A percentile compares a stretch with the other conserved stretches of the same genome.
Evolutionary conservation across 352 stramenopile genomes (phyloP).

Genomic region (Phytophthora ramorum): DNA sequence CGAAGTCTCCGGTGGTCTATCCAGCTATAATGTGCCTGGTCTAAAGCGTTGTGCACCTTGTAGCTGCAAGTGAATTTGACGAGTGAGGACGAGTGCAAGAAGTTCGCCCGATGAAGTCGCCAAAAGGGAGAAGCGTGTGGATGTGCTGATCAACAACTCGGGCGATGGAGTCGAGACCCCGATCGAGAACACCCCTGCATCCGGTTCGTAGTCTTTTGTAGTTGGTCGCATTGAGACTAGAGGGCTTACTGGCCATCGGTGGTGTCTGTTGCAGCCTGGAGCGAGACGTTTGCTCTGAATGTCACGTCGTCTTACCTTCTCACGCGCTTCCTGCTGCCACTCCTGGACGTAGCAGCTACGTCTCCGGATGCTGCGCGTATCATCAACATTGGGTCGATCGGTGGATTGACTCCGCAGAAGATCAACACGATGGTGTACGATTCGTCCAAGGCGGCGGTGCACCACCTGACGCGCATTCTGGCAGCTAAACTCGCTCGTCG

Average conservation of each 20-base stretch:
- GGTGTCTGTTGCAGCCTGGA: slow-evolving; percentile 68
- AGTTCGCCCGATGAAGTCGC: slow-evolving; percentile 75
- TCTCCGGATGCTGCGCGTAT: slow-evolving; percentile 58
- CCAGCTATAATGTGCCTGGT: too few relatives aligned
- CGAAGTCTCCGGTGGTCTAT: background rate
- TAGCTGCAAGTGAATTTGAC: slow-evolving; percentile 43
- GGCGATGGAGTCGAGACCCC: slow-evolving; percentile 27
- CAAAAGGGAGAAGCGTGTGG: slow-evolving; percentile 76
- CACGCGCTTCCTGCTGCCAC: slow-evolving; percentile 87
- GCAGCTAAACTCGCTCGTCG: slow-evolving; percentile 89
- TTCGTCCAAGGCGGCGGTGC: slow-evolving; percentile 94
- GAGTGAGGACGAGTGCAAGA: slow-evolving; percentile 37
- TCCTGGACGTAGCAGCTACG: slow-evolving; percentile 79
- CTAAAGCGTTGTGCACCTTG: too few relatives aligned
- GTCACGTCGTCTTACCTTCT: slow-evolving; percentile 96
- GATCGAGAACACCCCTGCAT: slow-evolving; percentile 43
- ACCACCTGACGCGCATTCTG: slow-evolving; percentile 94
- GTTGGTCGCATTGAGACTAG: background rate
- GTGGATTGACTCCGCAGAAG: slow-evolving; percentile 84
- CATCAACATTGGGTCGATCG: slow-evolving; percentile 81
- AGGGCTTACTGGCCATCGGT: slow-evolving; percentile 10
- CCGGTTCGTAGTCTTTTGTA: slow-evolving; percentile 35
- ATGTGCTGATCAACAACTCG: slow-evolving; percentile 97
- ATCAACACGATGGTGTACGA: slow-evolving; percentile 96
- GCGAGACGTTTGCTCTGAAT: slow-evolving; percentile 94